phyloP scores from a whole-genome alignment of 352 stramenopile species.

The Phytophthora boehmeriae region DNA sequence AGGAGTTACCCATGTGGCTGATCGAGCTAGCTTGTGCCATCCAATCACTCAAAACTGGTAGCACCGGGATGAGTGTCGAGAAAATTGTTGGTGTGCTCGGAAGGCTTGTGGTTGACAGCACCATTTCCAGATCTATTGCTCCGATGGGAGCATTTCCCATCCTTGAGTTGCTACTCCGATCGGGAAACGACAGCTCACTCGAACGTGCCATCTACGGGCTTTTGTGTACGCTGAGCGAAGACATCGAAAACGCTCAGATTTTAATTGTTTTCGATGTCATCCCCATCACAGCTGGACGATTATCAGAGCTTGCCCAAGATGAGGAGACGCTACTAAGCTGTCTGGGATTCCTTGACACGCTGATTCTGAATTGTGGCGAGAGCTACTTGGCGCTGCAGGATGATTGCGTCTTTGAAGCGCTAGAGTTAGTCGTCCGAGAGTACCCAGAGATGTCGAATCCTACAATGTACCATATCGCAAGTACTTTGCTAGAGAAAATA shows the following conservation, averaged over 20 bases:
- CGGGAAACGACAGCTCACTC: constrained; percentile 25
- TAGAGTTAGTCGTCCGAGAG: constrained; percentile 22
- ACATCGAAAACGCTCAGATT: constrained; percentile 29
- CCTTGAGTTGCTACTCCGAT: constrained; percentile 31
- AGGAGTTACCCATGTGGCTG: constrained; percentile 37
- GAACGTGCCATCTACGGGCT: constrained; percentile 39
- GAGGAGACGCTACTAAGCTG: constrained; percentile 36
- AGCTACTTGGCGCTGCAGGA: constrained; percentile 29
- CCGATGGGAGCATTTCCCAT: constrained; percentile 31
- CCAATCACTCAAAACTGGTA: constrained; percentile 17
- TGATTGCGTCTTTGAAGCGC: constrained; percentile 23
- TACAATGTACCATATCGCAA: constrained; percentile 30
- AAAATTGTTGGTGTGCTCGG: constrained; percentile 53
- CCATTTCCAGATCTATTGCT: constrained; percentile 27
- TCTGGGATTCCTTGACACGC: constrained; percentile 36
- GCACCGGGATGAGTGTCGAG: constrained; percentile 35
- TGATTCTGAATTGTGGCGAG: constrained; percentile 29
- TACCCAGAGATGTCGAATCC: constrained; percentile 20
- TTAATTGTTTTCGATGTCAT: constrained; percentile 51
- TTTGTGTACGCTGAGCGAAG: constrained; percentile 40
- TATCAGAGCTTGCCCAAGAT: constrained; percentile 32
- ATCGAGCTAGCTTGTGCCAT: constrained; percentile 34
- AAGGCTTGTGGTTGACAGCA: constrained; percentile 33
- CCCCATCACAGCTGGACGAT: constrained; percentile 35
- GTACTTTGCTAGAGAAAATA: constrained; percentile 30